Base-by-base conservation (phyloP, 2,329 filamentous ascomycete species). In the Didymella exigua region DNA sequence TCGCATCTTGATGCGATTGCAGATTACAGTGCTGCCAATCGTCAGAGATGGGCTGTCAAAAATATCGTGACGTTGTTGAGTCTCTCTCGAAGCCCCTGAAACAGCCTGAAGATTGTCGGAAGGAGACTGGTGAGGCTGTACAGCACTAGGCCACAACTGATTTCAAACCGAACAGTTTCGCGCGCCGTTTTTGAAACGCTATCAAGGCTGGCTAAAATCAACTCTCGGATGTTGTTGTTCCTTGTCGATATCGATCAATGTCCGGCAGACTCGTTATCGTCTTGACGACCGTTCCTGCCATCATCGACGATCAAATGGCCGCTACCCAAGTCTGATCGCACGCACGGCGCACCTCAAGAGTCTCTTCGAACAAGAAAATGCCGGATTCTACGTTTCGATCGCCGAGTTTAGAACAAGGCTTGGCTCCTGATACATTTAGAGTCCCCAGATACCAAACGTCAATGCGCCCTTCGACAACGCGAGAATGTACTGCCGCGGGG, bases 371-470 rank as follows among this genome's bases (percentile, higher is more conserved):
- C 30, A 43, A 33, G 44, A 44, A 21, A 7, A 51, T 33, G 11
- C 19, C 29, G 19, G 18, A 18, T 46, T 24, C 6, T 34, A 13
- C 58, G 66, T 71, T 72, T 67, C 59, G 59, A 66, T 68, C 59
- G 60, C 51, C 63, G 62, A 61, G 58, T 62, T 41, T 67, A 62
- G 59, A 60, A 44, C 47, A 41, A 57, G 47, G 50, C 58, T 58
- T 62, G 55, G 58, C 49, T 58, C 46, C 57, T 70, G 68, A 73
- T 64, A 71, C 69, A 62, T 31, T 50, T 47, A 38, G 23, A 55
- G 46, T 61, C 57, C 40, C 61, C 63, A 68, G 48, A 68, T 71
- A 47, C 60, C 57, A 72, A 70, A 72, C 69, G 55, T 63, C 60
- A 66, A 72, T 72, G 69, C 64, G 37, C 33, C 18, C 38, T 56